A percentile compares a stretch with the other conserved stretches of the same genome.
Evolutionary conservation across 2,329 filamentous ascomycete species (phyloP).

Genomic region (Botrytis medusae): DNA sequence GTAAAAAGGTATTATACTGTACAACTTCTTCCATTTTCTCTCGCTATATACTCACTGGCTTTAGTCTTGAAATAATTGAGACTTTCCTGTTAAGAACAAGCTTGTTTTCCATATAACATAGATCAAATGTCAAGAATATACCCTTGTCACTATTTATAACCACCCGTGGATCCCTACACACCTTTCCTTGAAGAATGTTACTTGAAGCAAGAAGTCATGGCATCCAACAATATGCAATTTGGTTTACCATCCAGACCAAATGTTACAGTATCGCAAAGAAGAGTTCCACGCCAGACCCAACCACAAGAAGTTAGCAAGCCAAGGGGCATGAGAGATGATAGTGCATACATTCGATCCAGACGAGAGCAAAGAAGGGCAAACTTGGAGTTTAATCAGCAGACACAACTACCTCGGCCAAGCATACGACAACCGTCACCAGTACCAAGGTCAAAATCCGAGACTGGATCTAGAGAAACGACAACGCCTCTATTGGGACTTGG

Average conservation of each 20-base stretch:
- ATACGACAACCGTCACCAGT: slow-evolving; percentile 29
- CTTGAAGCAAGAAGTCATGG: slow-evolving; percentile 43
- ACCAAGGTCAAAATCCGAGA: slow-evolving; percentile 27
- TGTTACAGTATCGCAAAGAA: slow-evolving; percentile 41
- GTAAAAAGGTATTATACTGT: slow-evolving; percentile 3
- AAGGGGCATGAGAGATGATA: slow-evolving; percentile 44
- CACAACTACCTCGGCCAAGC: slow-evolving; percentile 31
- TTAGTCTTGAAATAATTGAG: background rate
- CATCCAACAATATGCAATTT: slow-evolving; percentile 45
- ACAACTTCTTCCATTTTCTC: background rate
- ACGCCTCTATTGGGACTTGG: slow-evolving; percentile 34
- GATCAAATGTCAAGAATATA: slow-evolving; percentile 32
- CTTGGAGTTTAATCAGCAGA: slow-evolving; percentile 26
- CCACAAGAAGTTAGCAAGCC: slow-evolving; percentile 24
- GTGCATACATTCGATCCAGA: slow-evolving; percentile 41
- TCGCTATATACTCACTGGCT: background rate
- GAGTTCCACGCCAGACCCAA: slow-evolving; percentile 32
- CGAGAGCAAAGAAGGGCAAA: slow-evolving; percentile 29
- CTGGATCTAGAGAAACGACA: slow-evolving; percentile 24
- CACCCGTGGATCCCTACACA: slow-evolving; percentile 26
- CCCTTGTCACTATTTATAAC: slow-evolving; percentile 29
- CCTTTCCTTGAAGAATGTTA: slow-evolving; percentile 28
- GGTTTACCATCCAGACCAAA: slow-evolving; percentile 45
- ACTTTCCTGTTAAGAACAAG: background rate
- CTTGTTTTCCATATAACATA: slow-evolving; percentile 15